Evolutionary conservation across 2,329 filamentous ascomycete genomes (phyloP), one percentile per base, ranked within the genome.

Genomic region (Leptographium galeiforme): DNA sequence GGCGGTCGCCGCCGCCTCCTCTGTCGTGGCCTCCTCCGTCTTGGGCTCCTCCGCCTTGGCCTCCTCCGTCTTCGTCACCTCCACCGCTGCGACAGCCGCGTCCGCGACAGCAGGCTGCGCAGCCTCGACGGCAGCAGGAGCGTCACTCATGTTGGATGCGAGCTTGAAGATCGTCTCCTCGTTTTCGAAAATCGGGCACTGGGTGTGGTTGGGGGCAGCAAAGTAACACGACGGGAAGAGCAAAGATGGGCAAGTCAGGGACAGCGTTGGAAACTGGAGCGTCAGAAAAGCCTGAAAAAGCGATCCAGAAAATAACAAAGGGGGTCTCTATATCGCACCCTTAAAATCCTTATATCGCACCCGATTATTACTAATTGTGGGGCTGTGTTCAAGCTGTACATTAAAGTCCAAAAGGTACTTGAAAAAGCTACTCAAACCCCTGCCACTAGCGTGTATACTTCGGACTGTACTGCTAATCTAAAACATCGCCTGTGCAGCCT

Each of bases 1-100:
- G 55, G 63, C 62, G 14, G 59, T 56, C 58, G 68, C 63, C 64
- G 72, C 68, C 46, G 63, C 52, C 52, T 61, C 60, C 49, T 55
- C 51, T 50, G 64, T 62, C 19, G 58, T 54, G 47, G 63, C 39
- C 46, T n/a, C 8, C 55, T 40, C 53, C 4, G 49, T 44, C 16
- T 52, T 16, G 14, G 50, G 46, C 48, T 64, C 62, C 30, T 57
- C 59, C 33, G 55, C 48, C 38, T 62, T 61, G 55, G 63, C 61
- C 14, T 58, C 57, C 58, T 67, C 63, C 64, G 59, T 57, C 58
- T 68, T 64, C 64, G 63, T 52, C 52, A 61, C 60, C 48, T 55
- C 52, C 50, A 64, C 62, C 16, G 58, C 52, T 41, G 63, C 58
- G n/a, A 38, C 57, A 25, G 53, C 38, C n/a, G 40, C 47, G 2